These are phyloP conservation scores for Juncus inflexus DNA, from an alignment of 176 grass and related monocot species.

Conservation along the genomic window DNA sequence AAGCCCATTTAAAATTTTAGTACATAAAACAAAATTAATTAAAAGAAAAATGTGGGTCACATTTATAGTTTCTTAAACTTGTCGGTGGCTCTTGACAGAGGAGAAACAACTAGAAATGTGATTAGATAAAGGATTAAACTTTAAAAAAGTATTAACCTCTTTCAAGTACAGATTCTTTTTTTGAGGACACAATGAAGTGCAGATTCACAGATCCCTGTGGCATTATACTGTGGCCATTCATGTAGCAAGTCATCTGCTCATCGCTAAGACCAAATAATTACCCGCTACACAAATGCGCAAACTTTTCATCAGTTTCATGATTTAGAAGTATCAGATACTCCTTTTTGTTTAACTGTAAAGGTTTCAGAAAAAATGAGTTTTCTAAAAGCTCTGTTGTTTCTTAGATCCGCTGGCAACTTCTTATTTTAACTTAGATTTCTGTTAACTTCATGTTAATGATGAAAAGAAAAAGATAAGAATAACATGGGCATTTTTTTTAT, in stretches of 20 bases:
- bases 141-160: not conserved
- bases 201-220: conserved; percentile 1
- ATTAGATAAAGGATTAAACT: not conserved
- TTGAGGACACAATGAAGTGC: not conserved
- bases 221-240: not conserved
- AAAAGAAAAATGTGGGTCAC: conserved; percentile 4
- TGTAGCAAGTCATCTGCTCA: not conserved
- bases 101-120: conserved; percentile 5
- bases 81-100: conserved; percentile 21
- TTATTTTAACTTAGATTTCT: no score
- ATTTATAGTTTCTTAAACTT: conserved; percentile 12
- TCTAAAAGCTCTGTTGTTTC: no score
- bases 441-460: no score
- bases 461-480: no score
- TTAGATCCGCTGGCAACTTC: no score
- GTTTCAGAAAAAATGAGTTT: no score
- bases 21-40: not conserved
- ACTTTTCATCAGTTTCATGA: no score
- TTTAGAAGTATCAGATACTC: no score
- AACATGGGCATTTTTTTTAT: no score
- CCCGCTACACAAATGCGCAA: no score
- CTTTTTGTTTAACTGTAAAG: no score
- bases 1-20: conserved; percentile 1
- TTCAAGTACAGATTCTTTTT: conserved; percentile 11
- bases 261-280: no score